Base-by-base conservation (phyloP, 768 basidiomycete species). In the Phaeotremella skinneri region DNA sequence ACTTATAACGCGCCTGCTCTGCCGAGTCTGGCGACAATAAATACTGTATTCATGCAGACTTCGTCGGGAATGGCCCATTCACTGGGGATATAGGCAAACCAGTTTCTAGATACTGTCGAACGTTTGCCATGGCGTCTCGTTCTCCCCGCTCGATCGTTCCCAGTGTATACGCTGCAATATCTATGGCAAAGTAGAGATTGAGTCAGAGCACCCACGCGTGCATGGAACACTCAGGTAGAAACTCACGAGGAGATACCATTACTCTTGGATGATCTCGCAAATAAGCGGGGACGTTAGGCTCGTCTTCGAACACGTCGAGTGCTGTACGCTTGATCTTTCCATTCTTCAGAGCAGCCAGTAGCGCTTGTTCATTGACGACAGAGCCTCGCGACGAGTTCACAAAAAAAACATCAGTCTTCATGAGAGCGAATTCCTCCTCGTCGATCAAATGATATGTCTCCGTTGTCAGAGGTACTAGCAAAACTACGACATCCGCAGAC, bases 241-340 rank as follows among this genome's bases (percentile, higher is more conserved):
- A 48, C 61, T 63, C 45, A 55, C 58, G 57, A 17, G 62, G 62
- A 14, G 53, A 55, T 4, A 52, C 26, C n/a, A 55, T 63, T 7
- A 63, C 62, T 32, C 63, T 62, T n/a, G 68, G 62, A 25, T 49
- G 58, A 20, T 63, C 56, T n/a, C 64, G 55, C 16, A 74, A 62
- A 34, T 56, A 66, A 1, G 60, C 67, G n/a, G 69, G 64, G 29
- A 76, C 63, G 25, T 42, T 37, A 0, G 77, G 77, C 52, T 79
- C 78, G 9, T 66, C 55, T 51, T 74, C 75, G 58, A 74, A 73
- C 14, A 78, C 77, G 45, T 78, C 78, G 1, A 79, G 62, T 3
- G 67, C 77, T 0, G 69, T 76, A 21, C 69, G 56, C 14, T 56
- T 45, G 7, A 79, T 62, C 26, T 74, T 68, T 11, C 71, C 71